These are phyloP conservation scores for Symbiodinium pilosum DNA, from an alignment of 73 alveolate species.

Conservation along the genomic window DNA sequence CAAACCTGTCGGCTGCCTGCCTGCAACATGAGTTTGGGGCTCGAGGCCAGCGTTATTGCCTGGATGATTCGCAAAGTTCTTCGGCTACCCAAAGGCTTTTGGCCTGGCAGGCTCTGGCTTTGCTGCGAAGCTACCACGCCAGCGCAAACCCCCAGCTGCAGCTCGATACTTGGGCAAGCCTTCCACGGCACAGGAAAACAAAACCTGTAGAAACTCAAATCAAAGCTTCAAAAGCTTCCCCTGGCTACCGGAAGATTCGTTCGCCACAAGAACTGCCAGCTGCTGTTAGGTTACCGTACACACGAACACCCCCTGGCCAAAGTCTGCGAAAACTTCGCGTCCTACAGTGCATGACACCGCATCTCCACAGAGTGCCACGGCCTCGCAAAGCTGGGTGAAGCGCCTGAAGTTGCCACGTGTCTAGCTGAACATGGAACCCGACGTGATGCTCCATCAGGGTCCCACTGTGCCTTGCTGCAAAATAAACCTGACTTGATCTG, in stretches of 20 bases:
- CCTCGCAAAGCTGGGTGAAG: conserved; percentile 2
- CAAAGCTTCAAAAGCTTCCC: background rate
- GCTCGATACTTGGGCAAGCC: background rate
- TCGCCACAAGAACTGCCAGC: too few relatives aligned
- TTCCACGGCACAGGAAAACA: background rate
- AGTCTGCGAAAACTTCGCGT: background rate
- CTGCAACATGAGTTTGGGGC: background rate
- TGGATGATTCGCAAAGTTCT: background rate
- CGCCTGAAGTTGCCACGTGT: background rate
- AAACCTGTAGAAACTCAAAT: background rate
- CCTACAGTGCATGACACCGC: background rate
- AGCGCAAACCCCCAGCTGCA: background rate
- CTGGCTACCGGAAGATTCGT: too few relatives aligned
- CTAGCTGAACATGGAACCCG: too few relatives aligned
- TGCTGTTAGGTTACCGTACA: too few relatives aligned
- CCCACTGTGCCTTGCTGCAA: too few relatives aligned
- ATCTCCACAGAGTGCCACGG: too few relatives aligned
- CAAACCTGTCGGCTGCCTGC: background rate
- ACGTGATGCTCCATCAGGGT: too few relatives aligned
- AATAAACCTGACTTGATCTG: too few relatives aligned
- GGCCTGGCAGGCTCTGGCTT: background rate
- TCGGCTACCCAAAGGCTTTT: background rate
- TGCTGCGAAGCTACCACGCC: background rate
- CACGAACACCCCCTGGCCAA: background rate
- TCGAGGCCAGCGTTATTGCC: background rate